phyloP scores from a whole-genome alignment of 148 eudicot genomes.

The Vaccinium darrowii region DNA sequence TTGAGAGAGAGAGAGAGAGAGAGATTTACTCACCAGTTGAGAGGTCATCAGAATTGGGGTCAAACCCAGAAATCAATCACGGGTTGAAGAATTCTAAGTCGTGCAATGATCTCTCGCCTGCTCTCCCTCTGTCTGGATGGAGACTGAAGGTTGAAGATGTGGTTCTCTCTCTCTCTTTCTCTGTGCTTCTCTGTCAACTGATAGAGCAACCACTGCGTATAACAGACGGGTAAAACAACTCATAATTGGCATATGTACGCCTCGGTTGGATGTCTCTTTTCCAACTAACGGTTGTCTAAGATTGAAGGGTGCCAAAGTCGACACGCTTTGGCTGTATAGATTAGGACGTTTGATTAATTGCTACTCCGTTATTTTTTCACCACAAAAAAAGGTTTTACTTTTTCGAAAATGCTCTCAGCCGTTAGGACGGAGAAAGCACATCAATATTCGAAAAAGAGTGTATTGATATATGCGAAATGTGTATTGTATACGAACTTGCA shows the following conservation, averaged over 20 bases:
- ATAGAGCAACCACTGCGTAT: conserved; percentile 4
- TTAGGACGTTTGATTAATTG: background rate
- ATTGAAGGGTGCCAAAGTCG: background rate
- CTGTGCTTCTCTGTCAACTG: background rate
- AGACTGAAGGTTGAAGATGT: background rate
- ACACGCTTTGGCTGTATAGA: background rate
- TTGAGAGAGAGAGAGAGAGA: background rate
- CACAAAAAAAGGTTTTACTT: no score
- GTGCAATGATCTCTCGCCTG: background rate
- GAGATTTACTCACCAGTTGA: background rate
- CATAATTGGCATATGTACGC: background rate
- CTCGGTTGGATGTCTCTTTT: background rate
- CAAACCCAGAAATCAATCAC: background rate
- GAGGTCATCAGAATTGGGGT: conserved; percentile 10
- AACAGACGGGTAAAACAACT: background rate
- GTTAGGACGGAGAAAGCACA: no score
- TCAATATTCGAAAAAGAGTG: no score
- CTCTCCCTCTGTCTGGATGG: conserved; percentile 2
- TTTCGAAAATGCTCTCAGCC: no score
- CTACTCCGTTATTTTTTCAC: no score
- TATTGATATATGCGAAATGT: no score
- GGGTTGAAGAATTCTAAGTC: background rate
- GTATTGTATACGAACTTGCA: no score
- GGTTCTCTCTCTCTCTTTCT: background rate
- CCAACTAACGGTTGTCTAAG: background rate